These are phyloP conservation scores for Sugiyamaella chiloensis DNA, from an alignment of 805 yeast genomes.

Conservation along the genomic window DNA sequence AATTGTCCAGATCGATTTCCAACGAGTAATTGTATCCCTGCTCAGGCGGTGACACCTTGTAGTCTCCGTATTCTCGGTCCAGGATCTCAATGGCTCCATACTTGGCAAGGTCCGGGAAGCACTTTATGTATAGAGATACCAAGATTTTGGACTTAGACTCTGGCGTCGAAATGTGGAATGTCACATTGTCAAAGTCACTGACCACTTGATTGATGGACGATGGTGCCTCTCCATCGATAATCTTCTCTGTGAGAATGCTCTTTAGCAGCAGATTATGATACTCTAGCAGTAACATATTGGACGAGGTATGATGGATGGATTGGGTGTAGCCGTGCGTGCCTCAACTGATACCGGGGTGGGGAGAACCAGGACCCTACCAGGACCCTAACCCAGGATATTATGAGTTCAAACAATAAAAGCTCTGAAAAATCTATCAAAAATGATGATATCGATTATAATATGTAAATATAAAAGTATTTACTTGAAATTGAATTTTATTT, in stretches of 20 bases:
- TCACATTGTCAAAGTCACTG: conserved; percentile 94
- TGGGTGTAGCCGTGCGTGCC: too few species aligned
- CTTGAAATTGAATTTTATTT: too few species aligned
- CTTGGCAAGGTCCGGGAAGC: conserved; percentile 67
- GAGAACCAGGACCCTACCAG: too few species aligned
- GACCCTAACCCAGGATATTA: too few species aligned
- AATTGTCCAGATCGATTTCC: conserved; percentile 53
- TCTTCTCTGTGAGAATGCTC: conserved; percentile 72
- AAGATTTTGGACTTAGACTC: conserved; percentile 63
- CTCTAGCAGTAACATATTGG: conserved; percentile 75
- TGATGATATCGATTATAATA: too few species aligned
- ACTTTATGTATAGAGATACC: conserved; percentile 68
- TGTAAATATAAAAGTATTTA: too few species aligned
- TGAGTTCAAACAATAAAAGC: too few species aligned
- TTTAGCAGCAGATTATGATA: conserved; percentile 79
- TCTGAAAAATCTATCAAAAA: too few species aligned
- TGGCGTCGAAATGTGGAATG: conserved; percentile 89
- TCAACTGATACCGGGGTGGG: too few species aligned
- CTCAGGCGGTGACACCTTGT: conserved; percentile 53
- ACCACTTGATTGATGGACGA: conserved; percentile 70
- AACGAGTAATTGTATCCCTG: conserved; percentile 80
- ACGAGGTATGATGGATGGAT: too few species aligned
- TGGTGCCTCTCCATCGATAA: conserved; percentile 44
- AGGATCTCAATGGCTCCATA: conserved; percentile 50
- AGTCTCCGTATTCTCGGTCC: conserved; percentile 50